Conservation (phyloP, 768 basidiomycete species). For the Mycena pura region DNA sequence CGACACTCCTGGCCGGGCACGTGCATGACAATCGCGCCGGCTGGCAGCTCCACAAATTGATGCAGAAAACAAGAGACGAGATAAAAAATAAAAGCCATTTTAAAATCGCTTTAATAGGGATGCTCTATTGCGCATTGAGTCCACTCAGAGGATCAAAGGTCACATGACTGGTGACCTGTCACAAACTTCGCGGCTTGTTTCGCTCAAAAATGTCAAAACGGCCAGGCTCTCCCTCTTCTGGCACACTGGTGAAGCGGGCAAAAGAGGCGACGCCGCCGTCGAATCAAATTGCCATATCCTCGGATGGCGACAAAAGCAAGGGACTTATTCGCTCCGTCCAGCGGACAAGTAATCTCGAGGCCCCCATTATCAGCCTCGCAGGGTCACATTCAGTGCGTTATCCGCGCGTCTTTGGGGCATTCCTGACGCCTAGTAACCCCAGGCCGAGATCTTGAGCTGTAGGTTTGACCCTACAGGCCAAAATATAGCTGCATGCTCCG, state of each 20-base stretch:
- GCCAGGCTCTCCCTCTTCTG: slow-evolving; percentile 61
- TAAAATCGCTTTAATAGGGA: too few relatives aligned
- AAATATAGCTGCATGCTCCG: slow-evolving; percentile 90
- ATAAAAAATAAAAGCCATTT: too few relatives aligned
- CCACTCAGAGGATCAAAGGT: too few relatives aligned
- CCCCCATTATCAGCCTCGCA: slow-evolving; percentile 90
- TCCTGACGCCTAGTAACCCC: not conserved
- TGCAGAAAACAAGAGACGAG: too few relatives aligned
- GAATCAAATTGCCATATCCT: slow-evolving; percentile 81
- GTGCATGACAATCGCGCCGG: too few relatives aligned
- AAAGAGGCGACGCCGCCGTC: slow-evolving; percentile 54
- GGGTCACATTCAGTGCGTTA: slow-evolving; percentile 83
- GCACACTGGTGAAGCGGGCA: slow-evolving; percentile 70
- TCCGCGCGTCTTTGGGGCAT: not conserved
- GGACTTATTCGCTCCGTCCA: slow-evolving; percentile 85
- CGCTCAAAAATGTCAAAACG: slow-evolving; percentile 84
- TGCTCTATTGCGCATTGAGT: too few relatives aligned
- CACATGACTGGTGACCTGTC: too few relatives aligned
- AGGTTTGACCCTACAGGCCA: slow-evolving; percentile 95
- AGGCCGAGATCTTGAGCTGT: slow-evolving; percentile 91
- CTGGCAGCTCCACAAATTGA: too few relatives aligned
- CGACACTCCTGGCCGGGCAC: too few relatives aligned
- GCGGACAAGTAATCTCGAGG: slow-evolving; percentile 91
- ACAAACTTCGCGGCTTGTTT: too few relatives aligned
- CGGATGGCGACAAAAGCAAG: slow-evolving; percentile 75